Evolutionary conservation across 2,329 filamentous ascomycete genomes (phyloP).

Genomic region (Fusarium continuum): DNA sequence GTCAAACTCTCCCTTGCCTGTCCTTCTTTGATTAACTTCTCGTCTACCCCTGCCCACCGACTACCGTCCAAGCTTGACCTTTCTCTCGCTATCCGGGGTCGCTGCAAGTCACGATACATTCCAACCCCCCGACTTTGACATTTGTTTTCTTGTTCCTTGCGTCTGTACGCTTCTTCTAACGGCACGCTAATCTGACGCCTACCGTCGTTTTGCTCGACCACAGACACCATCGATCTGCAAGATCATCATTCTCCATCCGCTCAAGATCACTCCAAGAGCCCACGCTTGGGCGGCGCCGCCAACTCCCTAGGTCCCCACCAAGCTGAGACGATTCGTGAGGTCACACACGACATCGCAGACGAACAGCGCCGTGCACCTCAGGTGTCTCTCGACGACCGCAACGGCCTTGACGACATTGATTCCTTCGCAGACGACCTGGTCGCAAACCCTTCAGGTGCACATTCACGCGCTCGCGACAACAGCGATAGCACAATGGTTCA

Average conservation of each 20-base stretch:
- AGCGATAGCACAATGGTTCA: slow-evolving; percentile 51
- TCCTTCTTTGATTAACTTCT: slow-evolving; percentile 35
- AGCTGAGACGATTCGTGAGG: slow-evolving; percentile 82
- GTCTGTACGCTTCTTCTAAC: slow-evolving; percentile 12
- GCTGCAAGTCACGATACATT: slow-evolving; percentile 40
- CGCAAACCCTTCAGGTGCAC: slow-evolving; percentile 49
- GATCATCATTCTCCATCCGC: slow-evolving; percentile 83
- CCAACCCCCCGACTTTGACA: slow-evolving; percentile 39
- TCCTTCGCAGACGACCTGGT: slow-evolving; percentile 57
- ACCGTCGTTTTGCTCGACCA: slow-evolving; percentile 16
- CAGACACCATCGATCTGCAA: slow-evolving; percentile 96
- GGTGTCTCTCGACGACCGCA: slow-evolving; percentile 61
- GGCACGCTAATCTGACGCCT: slow-evolving; percentile 32
- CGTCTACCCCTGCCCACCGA: slow-evolving; percentile 35
- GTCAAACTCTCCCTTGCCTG: slow-evolving; percentile 20
- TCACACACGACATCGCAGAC: slow-evolving; percentile 78
- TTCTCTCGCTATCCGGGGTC: slow-evolving; percentile 21
- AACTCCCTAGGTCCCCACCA: slow-evolving; percentile 79
- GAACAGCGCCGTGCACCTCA: slow-evolving; percentile 73
- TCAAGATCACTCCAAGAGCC: slow-evolving; percentile 72
- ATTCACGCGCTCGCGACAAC: slow-evolving; percentile 31
- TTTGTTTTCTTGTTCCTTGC: slow-evolving; percentile 30
- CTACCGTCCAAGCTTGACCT: slow-evolving; percentile 33
- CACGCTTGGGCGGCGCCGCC: slow-evolving; percentile 46
- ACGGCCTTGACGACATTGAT: slow-evolving; percentile 55